Conservation (phyloP, 305 asterid genomes). For the Striga hermonthica region DNA sequence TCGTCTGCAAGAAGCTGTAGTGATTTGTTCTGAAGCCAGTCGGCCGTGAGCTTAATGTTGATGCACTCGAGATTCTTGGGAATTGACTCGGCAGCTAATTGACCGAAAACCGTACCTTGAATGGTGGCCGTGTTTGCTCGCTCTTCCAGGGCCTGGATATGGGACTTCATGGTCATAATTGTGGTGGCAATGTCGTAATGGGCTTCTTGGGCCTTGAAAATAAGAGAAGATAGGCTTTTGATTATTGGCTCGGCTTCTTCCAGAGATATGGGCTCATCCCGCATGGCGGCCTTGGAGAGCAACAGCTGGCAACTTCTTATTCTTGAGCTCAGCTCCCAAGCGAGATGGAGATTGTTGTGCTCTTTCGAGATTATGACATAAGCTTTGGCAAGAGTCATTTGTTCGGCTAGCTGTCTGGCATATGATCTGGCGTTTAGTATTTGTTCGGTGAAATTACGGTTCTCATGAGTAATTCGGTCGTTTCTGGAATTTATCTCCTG, state of each 20-base stretch:
- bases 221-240: constrained; percentile 46
- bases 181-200: constrained; percentile 59
- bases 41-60: constrained; percentile 41
- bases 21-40: constrained; percentile 42
- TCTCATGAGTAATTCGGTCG: constrained; percentile 29
- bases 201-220: constrained; percentile 48
- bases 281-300: constrained; percentile 53
- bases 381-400: constrained; percentile 58
- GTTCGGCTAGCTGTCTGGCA: constrained; percentile 54
- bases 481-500: constrained; percentile 54
- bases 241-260: constrained; percentile 50
- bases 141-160: constrained; percentile 51
- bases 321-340: constrained; percentile 56
- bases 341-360: constrained; percentile 53
- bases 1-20: constrained; percentile 37
- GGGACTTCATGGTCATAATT: constrained; percentile 52
- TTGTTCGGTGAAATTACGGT: constrained; percentile 40
- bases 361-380: constrained; percentile 51
- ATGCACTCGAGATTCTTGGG: constrained; percentile 50
- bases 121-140: constrained; percentile 46
- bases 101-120: constrained; percentile 49
- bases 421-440: constrained; percentile 40
- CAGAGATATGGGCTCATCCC: constrained; percentile 39
- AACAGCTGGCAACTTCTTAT: constrained; percentile 48
- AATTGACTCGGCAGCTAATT: constrained; percentile 44